Conservation (phyloP, 2,329 filamentous ascomycete species). For the Ambrosiella beaveri region DNA sequence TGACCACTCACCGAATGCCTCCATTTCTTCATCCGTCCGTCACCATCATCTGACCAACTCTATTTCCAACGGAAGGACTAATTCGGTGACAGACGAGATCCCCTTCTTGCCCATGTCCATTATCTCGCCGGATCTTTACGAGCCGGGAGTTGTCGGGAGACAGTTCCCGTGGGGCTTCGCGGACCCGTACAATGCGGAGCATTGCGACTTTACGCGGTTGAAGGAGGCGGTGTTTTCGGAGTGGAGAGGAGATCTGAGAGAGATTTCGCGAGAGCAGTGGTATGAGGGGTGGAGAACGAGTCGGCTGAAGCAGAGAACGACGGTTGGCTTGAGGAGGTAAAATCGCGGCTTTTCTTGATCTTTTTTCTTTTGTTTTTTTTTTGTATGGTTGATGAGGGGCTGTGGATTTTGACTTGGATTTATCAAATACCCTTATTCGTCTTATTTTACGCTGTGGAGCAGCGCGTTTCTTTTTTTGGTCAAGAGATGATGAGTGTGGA, state of each 20-base stretch:
- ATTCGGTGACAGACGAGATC: conserved; percentile 32
- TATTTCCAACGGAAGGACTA: conserved; percentile 13
- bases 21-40: conserved; percentile 22
- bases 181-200: conserved; percentile 74
- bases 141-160: conserved; percentile 61
- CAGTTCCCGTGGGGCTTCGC: conserved; percentile 95
- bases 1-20: conserved; percentile 21
- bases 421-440: no score
- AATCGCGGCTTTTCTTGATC: no score
- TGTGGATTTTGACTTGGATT: no score
- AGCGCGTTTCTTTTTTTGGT: no score
- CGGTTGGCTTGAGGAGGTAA: conserved; percentile 23
- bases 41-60: conserved; percentile 26
- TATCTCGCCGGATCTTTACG: conserved; percentile 84
- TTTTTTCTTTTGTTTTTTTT: no score
- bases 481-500: no score
- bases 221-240: conserved; percentile 87
- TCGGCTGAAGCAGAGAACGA: conserved; percentile 39
- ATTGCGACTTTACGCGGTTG: conserved; percentile 84
- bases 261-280: conserved; percentile 81
- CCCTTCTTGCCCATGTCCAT: conserved; percentile 80
- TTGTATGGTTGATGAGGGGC: no score
- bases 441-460: no score
- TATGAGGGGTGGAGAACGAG: conserved; percentile 88
- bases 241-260: conserved; percentile 80